phyloP scores from a whole-genome alignment of 1,139 yeast genomes.

The Geotrichum restrictum region DNA sequence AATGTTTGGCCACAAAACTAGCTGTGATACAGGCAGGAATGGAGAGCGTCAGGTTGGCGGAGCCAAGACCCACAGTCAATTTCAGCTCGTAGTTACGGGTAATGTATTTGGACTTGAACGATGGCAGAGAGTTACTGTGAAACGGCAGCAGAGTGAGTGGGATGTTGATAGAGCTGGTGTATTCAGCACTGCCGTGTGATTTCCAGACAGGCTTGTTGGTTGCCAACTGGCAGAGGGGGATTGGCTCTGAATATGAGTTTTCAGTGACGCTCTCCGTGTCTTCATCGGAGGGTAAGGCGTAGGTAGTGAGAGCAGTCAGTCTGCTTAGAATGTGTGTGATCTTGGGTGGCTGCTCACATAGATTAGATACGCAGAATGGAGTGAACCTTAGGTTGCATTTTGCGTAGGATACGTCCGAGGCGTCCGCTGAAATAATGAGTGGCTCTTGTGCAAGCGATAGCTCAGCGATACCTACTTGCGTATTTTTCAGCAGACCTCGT shows the following conservation, averaged over 20 bases:
- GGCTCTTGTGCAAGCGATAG: not conserved
- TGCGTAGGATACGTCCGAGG: not conserved
- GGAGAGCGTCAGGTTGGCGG: not conserved
- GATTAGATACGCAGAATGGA: not conserved
- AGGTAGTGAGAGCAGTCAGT: not conserved
- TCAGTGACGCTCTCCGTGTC: not conserved
- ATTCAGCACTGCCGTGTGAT: not conserved
- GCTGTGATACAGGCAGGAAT: constrained; percentile 1
- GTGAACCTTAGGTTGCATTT: not conserved
- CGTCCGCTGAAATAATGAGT: not conserved
- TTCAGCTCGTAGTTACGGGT: not conserved
- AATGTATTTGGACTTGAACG: not conserved
- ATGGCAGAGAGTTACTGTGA: not conserved
- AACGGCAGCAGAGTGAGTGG: not conserved
- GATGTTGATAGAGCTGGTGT: not conserved
- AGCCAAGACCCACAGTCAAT: not conserved
- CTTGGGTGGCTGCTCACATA: constrained; percentile 4
- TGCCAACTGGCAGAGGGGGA: not conserved
- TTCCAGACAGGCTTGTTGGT: not conserved
- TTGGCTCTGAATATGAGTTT: not conserved
- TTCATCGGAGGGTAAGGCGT: not conserved
- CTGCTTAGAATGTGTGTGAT: not conserved
- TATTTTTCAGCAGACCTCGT: constrained; percentile 2
- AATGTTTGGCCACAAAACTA: not conserved
- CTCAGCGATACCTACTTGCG: not conserved